Base-by-base conservation (phyloP, 116 monocot species). In the Trichopus zeylanicus region DNA sequence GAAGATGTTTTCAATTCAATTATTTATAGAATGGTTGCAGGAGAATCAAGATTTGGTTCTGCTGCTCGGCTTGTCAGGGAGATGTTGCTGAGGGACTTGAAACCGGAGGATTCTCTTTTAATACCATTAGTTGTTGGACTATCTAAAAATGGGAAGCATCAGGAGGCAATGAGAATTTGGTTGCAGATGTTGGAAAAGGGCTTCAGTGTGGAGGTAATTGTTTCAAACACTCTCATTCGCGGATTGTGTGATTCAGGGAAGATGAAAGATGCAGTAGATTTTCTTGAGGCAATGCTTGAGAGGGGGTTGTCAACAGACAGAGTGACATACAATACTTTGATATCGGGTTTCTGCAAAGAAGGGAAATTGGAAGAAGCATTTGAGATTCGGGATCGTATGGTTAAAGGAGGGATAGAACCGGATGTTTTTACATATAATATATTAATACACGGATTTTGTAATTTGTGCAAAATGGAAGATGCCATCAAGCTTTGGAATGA, bases 181-280 rank as follows among this genome's bases (percentile, higher is more conserved):
- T 55, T 13, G 9, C 67, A 59, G 64, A 62, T 86, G 57, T 21
- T 73, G 53, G 71, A 78, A 26, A 89, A 86, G 62, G 82, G 86
- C 22, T 73, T 83, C 59, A 52, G 46, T 39, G 75, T 80, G 34
- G 83, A 57, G 55, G 61, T 52, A 21, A 46, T 75, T 7, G 77
- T 83, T 55, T 86, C 72, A 8, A 94, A 94, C 74, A 83, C 86
- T 28, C 66, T 94, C 46, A 80, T 86, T 68, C 70, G 81, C 71
- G 82, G 83, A 26, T 80, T 94, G 46, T 86, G 83, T 74, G 63
- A 68, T 32, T 75, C 57, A 1, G 65, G 67, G 51, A 71, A 68
- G 20, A 78, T 70, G 63, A 61, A 76, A 39, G 74, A 86, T 20
- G 86, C 89, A 35, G 39, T 79, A 46, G 48, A 25, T 34, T 29